Evolutionary conservation across 495 filamentous ascomycete genomes (phyloP).

Genomic region (Lasiosphaeria ovina): DNA sequence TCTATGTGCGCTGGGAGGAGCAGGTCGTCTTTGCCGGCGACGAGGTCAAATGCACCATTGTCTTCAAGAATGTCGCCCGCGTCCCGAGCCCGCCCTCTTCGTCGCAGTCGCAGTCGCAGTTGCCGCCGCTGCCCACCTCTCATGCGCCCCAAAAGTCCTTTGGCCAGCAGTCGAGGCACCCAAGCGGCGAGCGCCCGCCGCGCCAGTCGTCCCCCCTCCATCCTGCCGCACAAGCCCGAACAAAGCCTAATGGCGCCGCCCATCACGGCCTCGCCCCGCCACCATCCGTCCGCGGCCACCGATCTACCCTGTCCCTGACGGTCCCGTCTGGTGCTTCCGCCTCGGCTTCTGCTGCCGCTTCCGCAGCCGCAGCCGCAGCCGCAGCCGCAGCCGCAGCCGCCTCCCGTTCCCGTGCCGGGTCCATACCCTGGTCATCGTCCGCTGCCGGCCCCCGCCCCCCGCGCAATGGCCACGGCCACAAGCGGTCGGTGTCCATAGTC

Average conservation of each 20-base stretch:
- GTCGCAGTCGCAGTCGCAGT: slow-evolving; percentile 4
- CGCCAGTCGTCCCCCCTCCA: slow-evolving; percentile 27
- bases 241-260: slow-evolving; percentile 21
- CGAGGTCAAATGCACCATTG: slow-evolving; percentile 89
- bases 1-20: slow-evolving; percentile 91
- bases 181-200: slow-evolving; percentile 14
- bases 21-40: slow-evolving; percentile 93
- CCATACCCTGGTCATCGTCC: slow-evolving; percentile 29
- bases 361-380: slow-evolving; percentile 29
- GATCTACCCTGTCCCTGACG: slow-evolving; percentile 57
- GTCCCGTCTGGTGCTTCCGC: slow-evolving; percentile 42
- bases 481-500: slow-evolving; percentile 89
- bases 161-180: slow-evolving; percentile 8
- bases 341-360: slow-evolving; percentile 35
- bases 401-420: slow-evolving; percentile 37
- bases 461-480: slow-evolving; percentile 37
- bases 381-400: slow-evolving; percentile 28
- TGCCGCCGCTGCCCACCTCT: background rate
- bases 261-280: slow-evolving; percentile 38
- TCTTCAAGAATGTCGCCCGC: slow-evolving; percentile 77
- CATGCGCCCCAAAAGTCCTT: background rate
- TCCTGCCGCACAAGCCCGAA: slow-evolving; percentile 12
- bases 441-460: slow-evolving; percentile 5
- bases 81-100: slow-evolving; percentile 8
- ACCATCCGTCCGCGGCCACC: slow-evolving; percentile 47